Conservation (phyloP, 2,329 filamentous ascomycete genomes). For the Cladosporium sp. region DNA sequence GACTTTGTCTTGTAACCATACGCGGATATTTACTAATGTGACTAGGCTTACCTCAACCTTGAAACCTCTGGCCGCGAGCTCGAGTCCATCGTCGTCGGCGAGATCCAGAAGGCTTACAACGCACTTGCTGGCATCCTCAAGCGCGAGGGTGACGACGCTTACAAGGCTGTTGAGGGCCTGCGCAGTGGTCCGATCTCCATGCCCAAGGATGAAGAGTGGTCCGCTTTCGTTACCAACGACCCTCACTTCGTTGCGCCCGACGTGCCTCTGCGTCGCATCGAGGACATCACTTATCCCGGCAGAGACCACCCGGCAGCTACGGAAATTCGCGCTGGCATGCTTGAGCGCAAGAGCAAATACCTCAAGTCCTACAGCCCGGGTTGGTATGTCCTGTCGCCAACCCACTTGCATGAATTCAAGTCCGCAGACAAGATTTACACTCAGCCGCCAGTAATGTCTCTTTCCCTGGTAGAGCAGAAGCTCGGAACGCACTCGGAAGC, state of each 20-base stretch:
- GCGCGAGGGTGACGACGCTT: slow-evolving; percentile 82
- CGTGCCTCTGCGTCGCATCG: slow-evolving; percentile 72
- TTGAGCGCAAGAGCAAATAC: slow-evolving; percentile 98
- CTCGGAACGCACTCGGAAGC: slow-evolving; percentile 85
- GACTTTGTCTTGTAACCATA: background rate
- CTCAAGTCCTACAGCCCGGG: slow-evolving; percentile 95
- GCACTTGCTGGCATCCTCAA: slow-evolving; percentile 89
- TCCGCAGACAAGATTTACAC: slow-evolving; percentile 84
- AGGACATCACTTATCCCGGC: slow-evolving; percentile 89
- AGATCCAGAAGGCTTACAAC: slow-evolving; percentile 97
- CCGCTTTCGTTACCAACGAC: slow-evolving; percentile 74
- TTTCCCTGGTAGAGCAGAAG: slow-evolving; percentile 93
- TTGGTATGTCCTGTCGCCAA: slow-evolving; percentile 96
- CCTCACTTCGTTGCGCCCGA: slow-evolving; percentile 85
- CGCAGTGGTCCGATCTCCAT: slow-evolving; percentile 85
- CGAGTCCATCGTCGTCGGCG: slow-evolving; percentile 92
- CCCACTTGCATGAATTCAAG: slow-evolving; percentile 98
- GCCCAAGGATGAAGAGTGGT: slow-evolving; percentile 93
- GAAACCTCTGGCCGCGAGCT: slow-evolving; percentile 93
- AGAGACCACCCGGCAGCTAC: slow-evolving; percentile 79
- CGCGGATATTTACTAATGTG: slow-evolving; percentile 25
- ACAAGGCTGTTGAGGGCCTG: slow-evolving; percentile 76
- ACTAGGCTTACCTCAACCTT: slow-evolving; percentile 86
- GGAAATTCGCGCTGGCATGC: slow-evolving; percentile 84
- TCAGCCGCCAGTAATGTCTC: slow-evolving; percentile 91